phyloP scores from a whole-genome alignment of 139 green algal genomes.

The Yamagishiella unicocca region DNA sequence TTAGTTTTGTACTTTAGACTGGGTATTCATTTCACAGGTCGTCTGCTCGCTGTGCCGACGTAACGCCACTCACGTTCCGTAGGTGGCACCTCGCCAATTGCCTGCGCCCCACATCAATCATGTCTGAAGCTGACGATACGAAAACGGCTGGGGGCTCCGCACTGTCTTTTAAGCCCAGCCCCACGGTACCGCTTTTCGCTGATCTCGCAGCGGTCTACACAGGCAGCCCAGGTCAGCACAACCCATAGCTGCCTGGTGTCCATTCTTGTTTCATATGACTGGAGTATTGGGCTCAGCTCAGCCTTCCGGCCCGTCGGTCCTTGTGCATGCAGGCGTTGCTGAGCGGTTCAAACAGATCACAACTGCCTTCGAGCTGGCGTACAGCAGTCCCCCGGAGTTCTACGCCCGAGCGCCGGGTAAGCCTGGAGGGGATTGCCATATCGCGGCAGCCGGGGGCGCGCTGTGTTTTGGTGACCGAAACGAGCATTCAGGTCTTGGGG shows the following conservation, averaged over 20 bases:
- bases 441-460: no score
- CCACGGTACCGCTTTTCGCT: slow-evolving; percentile 8
- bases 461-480: no score
- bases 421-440: no score
- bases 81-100: not conserved
- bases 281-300: not conserved
- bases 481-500: no score
- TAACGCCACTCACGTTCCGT: not conserved
- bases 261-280: no score
- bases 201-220: slow-evolving; percentile 32
- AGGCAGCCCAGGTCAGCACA: not conserved
- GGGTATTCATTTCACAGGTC: no score
- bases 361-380: slow-evolving; percentile 68
- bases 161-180: slow-evolving; percentile 28
- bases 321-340: not conserved
- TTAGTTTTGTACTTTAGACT: no score
- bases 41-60: not conserved
- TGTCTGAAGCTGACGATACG: not conserved
- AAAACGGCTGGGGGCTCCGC: not conserved
- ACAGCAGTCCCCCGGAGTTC: slow-evolving; percentile 66
- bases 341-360: slow-evolving; percentile 57
- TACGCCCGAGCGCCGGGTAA: slow-evolving; percentile 79
- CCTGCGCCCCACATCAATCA: not conserved
- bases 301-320: not conserved
- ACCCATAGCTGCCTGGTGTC: not conserved